A percentile compares a stretch with the other conserved stretches of the same genome.
Evolutionary conservation across 495 filamentous ascomycete species (phyloP).

Genomic region (Neurospora sp.): DNA sequence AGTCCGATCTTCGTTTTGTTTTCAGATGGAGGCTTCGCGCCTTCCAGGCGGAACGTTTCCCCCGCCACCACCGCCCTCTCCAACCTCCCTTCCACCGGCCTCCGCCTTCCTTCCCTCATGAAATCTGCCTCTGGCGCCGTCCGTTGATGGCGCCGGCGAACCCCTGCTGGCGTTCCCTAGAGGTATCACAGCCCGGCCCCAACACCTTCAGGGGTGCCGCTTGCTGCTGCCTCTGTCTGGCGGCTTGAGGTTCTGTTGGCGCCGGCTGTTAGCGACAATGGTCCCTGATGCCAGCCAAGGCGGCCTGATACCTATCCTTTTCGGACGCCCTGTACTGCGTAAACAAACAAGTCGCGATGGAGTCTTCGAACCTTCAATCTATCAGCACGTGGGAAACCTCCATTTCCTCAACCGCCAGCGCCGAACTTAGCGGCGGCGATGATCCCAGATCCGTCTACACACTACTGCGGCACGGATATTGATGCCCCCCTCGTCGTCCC

Average conservation of each 20-base stretch:
- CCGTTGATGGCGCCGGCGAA: neutral
- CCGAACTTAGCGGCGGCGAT: neutral
- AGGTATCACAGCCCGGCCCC: neutral
- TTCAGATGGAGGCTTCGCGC: neutral
- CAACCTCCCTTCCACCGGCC: neutral
- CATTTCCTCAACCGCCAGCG: neutral
- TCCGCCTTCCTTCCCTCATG: neutral
- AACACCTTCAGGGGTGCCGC: neutral
- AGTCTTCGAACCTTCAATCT: neutral
- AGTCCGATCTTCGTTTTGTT: neutral
- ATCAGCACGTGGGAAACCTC: neutral
- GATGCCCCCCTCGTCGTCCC: neutral
- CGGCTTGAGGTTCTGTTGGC: neutral
- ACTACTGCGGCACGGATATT: neutral
- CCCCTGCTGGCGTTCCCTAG: neutral
- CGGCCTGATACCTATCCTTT: neutral
- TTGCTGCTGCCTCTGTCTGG: neutral
- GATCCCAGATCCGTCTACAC: neutral
- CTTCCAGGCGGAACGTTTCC: neutral
- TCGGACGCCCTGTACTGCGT: neutral
- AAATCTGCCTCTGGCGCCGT: neutral
- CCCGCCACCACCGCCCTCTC: neutral
- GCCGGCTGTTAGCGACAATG: neutral
- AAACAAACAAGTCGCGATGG: neutral
- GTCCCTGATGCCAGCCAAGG: neutral